These are phyloP conservation scores for Leersia perrieri DNA, from an alignment of 176 grass and related monocot genomes.

Conservation along the genomic window DNA sequence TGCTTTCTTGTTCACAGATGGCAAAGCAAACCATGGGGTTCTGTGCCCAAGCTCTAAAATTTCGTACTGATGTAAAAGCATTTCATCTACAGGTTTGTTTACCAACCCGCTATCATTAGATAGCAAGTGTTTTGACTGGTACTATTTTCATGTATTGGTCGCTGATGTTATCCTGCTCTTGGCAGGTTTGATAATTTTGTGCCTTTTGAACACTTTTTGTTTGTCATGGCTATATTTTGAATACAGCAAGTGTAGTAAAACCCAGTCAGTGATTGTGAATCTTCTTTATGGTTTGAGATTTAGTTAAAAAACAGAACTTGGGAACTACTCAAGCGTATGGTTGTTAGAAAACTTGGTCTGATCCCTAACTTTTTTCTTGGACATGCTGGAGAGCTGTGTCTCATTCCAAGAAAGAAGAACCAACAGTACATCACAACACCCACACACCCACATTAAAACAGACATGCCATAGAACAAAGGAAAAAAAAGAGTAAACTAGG, in stretches of 20 bases:
- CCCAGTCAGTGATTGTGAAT: not conserved
- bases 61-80: slow-evolving; percentile 81
- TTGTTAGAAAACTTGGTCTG: not conserved
- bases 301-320: slow-evolving; percentile 16
- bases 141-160: not conserved
- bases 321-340: not conserved
- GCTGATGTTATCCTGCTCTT: not conserved
- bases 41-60: slow-evolving; percentile 76
- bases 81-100: slow-evolving; percentile 92
- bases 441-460: no score
- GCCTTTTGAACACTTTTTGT: not conserved
- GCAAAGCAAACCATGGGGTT: slow-evolving; percentile 99
- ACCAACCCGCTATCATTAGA: slow-evolving; percentile 13
- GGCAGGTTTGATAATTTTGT: slow-evolving; percentile 4
- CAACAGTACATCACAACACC: no score
- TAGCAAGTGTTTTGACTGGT: not conserved
- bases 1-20: slow-evolving; percentile 56
- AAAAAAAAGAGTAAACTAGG: no score
- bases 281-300: slow-evolving; percentile 1
- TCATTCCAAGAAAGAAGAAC: no score
- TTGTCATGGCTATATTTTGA: not conserved
- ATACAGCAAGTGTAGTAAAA: slow-evolving; percentile 1
- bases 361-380: no score
- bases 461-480: no score
- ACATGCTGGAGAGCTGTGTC: no score